Evolutionary conservation across 805 yeast genomes (phyloP).

Genomic region (Spathaspora sp.): DNA sequence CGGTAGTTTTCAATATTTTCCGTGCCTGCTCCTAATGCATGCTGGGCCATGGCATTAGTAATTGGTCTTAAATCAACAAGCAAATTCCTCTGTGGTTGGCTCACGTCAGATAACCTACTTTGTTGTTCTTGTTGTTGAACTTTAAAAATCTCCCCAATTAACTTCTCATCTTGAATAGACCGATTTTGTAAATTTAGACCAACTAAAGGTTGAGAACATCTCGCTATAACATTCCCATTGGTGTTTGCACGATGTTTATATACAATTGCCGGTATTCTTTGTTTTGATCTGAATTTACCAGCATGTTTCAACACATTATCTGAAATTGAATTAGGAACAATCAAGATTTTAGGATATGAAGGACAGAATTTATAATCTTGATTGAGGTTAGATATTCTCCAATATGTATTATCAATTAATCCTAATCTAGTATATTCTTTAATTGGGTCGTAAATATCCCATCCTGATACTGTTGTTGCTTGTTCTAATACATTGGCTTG

Average conservation of each 20-base stretch:
- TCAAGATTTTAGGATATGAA: constrained; percentile 66
- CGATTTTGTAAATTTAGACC: constrained; percentile 79
- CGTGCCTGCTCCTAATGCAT: constrained; percentile 97
- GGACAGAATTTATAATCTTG: constrained; percentile 61
- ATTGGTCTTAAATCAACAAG: constrained; percentile 91
- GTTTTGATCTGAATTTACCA: constrained; percentile 79
- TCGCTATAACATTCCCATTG: constrained; percentile 73
- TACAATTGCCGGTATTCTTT: constrained; percentile 76
- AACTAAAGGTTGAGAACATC: constrained; percentile 91
- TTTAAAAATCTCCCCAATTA: constrained; percentile 69
- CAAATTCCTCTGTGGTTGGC: constrained; percentile 48
- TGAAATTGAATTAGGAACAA: constrained; percentile 75
- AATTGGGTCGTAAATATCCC: constrained; percentile 64
- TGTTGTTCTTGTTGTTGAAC: constrained; percentile 43
- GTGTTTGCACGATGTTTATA: constrained; percentile 58
- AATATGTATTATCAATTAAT: constrained; percentile 37
- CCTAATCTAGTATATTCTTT: constrained; percentile 78
- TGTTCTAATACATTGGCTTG: constrained; percentile 70
- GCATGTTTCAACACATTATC: constrained; percentile 84
- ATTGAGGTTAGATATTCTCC: constrained; percentile 75
- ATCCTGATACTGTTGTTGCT: constrained; percentile 49
- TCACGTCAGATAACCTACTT: constrained; percentile 13
- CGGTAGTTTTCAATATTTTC: constrained; percentile 87
- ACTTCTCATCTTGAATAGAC: constrained; percentile 86
- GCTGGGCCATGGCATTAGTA: constrained; percentile 94